A percentile compares a stretch with the other conserved stretches of the same genome.
These are phyloP conservation scores for Phytopythium boreale DNA, from an alignment of 352 stramenopile species.

Conservation along the genomic window DNA sequence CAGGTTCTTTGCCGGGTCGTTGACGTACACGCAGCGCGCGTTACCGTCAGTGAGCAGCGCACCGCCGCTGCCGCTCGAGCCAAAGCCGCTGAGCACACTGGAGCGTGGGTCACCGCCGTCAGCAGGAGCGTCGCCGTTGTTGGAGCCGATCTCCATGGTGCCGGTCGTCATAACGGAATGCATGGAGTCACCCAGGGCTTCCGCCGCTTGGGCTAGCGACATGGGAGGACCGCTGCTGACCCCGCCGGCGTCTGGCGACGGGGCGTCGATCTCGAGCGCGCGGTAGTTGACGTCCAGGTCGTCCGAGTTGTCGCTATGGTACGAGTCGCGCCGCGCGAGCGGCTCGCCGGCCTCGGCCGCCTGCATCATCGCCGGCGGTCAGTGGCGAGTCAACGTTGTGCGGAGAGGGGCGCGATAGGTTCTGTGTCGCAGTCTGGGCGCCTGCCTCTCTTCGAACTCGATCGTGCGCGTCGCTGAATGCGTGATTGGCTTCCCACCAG, in stretches of 20 bases:
- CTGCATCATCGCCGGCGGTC: conserved; percentile 2
- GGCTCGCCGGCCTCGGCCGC: background rate
- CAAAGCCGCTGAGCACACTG: background rate
- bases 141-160: background rate
- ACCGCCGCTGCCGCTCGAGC: conserved; percentile 8
- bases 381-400: background rate
- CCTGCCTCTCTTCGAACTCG: background rate
- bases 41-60: conserved; percentile 36
- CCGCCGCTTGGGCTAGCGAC: background rate
- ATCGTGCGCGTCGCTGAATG: conserved; percentile 1
- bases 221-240: background rate
- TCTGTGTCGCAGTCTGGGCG: background rate
- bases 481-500: background rate
- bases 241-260: conserved; percentile 8
- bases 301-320: conserved; percentile 32
- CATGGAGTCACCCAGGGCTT: background rate
- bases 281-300: conserved; percentile 44
- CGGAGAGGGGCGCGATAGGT: background rate
- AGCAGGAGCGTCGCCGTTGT: background rate
- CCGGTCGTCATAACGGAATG: background rate
- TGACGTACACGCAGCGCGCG: conserved; percentile 73
- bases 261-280: conserved; percentile 38
- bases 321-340: conserved; percentile 23
- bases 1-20: conserved; percentile 52
- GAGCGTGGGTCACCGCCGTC: background rate